phyloP scores from a whole-genome alignment of 306 rosid genomes.

The Gleditsia sinensis region DNA sequence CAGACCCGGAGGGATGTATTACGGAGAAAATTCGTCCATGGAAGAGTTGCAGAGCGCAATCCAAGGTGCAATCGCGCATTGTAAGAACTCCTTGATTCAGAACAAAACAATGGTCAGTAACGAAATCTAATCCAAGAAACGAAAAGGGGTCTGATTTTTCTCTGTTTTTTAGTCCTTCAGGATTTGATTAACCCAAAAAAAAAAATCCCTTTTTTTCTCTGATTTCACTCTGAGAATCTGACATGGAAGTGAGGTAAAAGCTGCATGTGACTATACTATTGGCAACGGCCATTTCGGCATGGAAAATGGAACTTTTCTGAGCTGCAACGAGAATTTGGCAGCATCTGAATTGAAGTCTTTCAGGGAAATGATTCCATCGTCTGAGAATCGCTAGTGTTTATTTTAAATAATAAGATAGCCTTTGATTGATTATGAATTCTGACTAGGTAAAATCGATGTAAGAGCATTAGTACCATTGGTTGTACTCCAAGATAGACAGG shows the following conservation, averaged over 20 bases:
- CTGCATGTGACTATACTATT: conserved; percentile 27
- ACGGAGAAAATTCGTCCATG: conserved; percentile 51
- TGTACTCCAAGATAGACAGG: not conserved
- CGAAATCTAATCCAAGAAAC: conserved; percentile 39
- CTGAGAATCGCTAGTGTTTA: not conserved
- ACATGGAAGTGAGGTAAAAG: conserved; percentile 20
- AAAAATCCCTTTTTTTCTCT: not conserved
- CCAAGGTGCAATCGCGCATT: conserved; percentile 81
- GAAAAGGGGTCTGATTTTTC: not conserved
- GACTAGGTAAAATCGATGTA: not conserved
- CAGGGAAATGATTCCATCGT: not conserved
- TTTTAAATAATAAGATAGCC: not conserved
- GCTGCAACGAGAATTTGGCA: conserved; percentile 23
- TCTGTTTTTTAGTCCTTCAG: not conserved
- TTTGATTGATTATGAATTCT: not conserved
- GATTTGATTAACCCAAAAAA: conserved; percentile 1
- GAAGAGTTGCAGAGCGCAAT: conserved; percentile 80
- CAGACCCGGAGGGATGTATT: conserved; percentile 22
- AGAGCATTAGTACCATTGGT: not conserved
- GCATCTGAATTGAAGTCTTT: conserved; percentile 24
- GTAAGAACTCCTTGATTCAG: conserved; percentile 68
- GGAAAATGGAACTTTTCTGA: conserved; percentile 18
- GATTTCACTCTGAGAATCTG: not conserved
- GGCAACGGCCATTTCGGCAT: not conserved
- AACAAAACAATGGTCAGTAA: conserved; percentile 45